Evolutionary conservation across 768 basidiomycete genomes (phyloP), one percentile per base, ranked within the genome.

Genomic region (Lactarius vividus): DNA sequence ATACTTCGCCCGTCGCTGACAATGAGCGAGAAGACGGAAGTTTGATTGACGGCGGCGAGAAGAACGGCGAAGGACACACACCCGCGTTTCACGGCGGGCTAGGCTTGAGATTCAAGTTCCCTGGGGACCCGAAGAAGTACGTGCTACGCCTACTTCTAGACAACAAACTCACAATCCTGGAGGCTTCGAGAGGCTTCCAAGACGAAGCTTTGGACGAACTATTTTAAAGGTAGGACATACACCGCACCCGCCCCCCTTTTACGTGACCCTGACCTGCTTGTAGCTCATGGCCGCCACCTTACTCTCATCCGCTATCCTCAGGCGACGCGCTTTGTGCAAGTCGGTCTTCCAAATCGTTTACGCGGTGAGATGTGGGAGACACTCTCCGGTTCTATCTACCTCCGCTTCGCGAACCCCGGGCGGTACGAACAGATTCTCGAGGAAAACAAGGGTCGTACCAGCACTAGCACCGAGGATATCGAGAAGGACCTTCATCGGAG

Each of bases 331-430:
- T 85, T 99, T 31, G 89, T 98, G 1, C 96, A 97, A 78, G 96
- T 98, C 61, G 97, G 97, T 56, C 82, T 99, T 4, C 97, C 97
- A 2, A 97, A 96, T 71, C 83, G 94, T 20, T 82, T 99, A 10
- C 86, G 97, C 28, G 97, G 97, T 16, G 97, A 98, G 75, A 89
- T 98, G 80, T 99, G 97, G 97, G 97, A 99, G 77, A 91, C 93
- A 0, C 83, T 98, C 15, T 96, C 95, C 4, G 97, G 97, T 0
- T 96, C 96, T 5, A 80, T 98, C 61, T 96, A 88, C 76, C 85
- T 97, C 20, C 93, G 97, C 15, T 94, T 89, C 72, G 81, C 86
- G 54, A 89, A 95, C 68, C 94, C 92, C 1, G 92, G 94, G 10
- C 83, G 84, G 61, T 99, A 97, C 74, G 82, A 85, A 15, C 80